Percentiles rank a stretch among this genome's conserved stretches.
Conservation (phyloP, 495 filamentous ascomycete genomes). For the Monascus purpureus region DNA sequence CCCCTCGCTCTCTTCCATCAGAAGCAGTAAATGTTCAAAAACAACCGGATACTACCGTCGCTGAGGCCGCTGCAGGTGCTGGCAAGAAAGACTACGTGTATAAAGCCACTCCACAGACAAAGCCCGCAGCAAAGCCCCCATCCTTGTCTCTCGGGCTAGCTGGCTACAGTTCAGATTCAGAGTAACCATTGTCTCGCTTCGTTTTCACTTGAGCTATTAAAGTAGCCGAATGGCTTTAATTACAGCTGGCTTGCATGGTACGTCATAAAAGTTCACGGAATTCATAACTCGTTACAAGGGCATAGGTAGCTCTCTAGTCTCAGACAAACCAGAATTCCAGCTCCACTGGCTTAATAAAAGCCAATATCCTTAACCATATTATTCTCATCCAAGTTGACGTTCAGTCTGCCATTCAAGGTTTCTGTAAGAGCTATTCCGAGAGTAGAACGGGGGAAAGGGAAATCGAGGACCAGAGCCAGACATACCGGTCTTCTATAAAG, state of each 20-base stretch:
- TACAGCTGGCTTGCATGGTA: not conserved
- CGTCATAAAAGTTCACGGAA: no score
- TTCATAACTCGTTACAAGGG: no score
- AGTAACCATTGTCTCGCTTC: conserved; percentile 8
- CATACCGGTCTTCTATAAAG: conserved; percentile 42
- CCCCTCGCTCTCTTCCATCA: not conserved
- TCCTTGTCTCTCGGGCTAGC: conserved; percentile 19
- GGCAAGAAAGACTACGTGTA: no score
- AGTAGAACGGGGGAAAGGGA: no score
- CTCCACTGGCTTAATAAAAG: conserved; percentile 18
- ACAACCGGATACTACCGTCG: no score
- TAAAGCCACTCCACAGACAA: no score
- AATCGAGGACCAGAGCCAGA: no score
- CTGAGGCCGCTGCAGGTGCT: not conserved
- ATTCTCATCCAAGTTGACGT: conserved; percentile 57
- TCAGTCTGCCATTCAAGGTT: conserved; percentile 51
- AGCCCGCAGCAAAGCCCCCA: conserved; percentile 7
- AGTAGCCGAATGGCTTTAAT: no score
- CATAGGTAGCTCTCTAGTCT: conserved; percentile 3
- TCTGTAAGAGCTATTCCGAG: no score
- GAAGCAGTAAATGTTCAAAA: no score
- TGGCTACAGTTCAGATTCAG: conserved; percentile 31
- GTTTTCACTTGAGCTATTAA: no score
- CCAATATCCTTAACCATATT: conserved; percentile 61
- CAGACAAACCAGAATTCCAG: conserved; percentile 3